Evolutionary conservation across 495 filamentous ascomycete species (phyloP).

Genomic region (Neurospora terricola): DNA sequence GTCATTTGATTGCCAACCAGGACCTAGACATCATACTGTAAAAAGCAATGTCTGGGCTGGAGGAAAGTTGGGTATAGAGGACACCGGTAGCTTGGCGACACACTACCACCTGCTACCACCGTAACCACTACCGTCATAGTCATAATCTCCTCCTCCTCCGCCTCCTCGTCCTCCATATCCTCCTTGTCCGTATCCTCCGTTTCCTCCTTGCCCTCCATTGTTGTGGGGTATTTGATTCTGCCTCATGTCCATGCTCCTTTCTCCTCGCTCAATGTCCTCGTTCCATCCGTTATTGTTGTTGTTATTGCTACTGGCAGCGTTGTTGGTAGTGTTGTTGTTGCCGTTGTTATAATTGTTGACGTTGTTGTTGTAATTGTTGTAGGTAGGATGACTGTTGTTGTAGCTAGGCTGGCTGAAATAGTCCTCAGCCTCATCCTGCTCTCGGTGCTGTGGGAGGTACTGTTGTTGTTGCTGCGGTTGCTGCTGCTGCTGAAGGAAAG

Average conservation of each 20-base stretch:
- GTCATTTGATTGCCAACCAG: too few relatives aligned
- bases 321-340: slow-evolving; percentile 9
- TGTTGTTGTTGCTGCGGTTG: not conserved
- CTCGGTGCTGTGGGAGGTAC: not conserved
- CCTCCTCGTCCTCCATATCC: not conserved
- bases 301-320: slow-evolving; percentile 6
- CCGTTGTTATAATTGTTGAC: not conserved
- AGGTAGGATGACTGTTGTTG: not conserved
- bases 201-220: not conserved
- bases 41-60: not conserved
- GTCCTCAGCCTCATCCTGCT: not conserved
- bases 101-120: not conserved
- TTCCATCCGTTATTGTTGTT: slow-evolving; percentile 23
- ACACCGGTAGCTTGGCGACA: not conserved
- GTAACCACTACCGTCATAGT: not conserved
- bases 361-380: not conserved
- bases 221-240: not conserved
- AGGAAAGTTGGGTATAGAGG: not conserved
- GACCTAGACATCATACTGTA: not conserved
- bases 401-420: not conserved
- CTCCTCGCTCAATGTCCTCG: slow-evolving; percentile 23
- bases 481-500: not conserved
- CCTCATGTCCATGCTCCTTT: not conserved
- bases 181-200: not conserved
- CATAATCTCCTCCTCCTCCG: not conserved